phyloP scores from a whole-genome alignment of 2,329 filamentous ascomycete genomes.

The Neospermospora avenae region DNA sequence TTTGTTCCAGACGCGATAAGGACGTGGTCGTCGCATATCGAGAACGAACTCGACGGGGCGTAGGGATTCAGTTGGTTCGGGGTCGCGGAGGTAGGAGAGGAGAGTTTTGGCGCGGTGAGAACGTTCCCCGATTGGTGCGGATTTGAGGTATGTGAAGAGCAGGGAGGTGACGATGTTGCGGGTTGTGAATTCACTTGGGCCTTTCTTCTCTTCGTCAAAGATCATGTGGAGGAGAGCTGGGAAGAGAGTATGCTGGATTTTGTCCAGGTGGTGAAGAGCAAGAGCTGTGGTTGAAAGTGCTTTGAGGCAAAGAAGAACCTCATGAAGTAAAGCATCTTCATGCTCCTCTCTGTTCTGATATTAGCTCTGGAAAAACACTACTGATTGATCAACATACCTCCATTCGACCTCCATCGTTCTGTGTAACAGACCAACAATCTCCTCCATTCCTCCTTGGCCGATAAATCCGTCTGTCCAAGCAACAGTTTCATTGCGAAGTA shows the following conservation, averaged over 20 bases:
- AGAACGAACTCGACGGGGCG: conserved; percentile 81
- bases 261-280: conserved; percentile 76
- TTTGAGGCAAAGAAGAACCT: conserved; percentile 89
- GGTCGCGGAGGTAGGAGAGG: conserved; percentile 76
- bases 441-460: conserved; percentile 83
- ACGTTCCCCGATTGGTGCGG: conserved; percentile 59
- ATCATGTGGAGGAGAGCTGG: conserved; percentile 83
- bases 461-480: conserved; percentile 95
- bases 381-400: conserved; percentile 59
- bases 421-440: conserved; percentile 81
- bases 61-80: conserved; percentile 69
- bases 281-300: conserved; percentile 88
- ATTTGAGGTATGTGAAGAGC: conserved; percentile 82
- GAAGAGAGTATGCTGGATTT: conserved; percentile 78
- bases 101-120: conserved; percentile 68
- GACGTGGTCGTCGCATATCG: conserved; percentile 81
- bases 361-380: conserved; percentile 36
- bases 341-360: conserved; percentile 73
- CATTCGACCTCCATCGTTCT: conserved; percentile 95
- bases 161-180: conserved; percentile 86
- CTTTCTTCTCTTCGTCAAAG: conserved; percentile 97
- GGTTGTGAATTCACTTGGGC: conserved; percentile 93
- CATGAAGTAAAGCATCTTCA: conserved; percentile 88
- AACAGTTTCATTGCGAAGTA: conserved; percentile 92
- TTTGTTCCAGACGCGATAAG: conserved; percentile 92